These are phyloP conservation scores for Cercospora canescens DNA, from an alignment of 2,329 filamentous ascomycete species.

Conservation along the genomic window DNA sequence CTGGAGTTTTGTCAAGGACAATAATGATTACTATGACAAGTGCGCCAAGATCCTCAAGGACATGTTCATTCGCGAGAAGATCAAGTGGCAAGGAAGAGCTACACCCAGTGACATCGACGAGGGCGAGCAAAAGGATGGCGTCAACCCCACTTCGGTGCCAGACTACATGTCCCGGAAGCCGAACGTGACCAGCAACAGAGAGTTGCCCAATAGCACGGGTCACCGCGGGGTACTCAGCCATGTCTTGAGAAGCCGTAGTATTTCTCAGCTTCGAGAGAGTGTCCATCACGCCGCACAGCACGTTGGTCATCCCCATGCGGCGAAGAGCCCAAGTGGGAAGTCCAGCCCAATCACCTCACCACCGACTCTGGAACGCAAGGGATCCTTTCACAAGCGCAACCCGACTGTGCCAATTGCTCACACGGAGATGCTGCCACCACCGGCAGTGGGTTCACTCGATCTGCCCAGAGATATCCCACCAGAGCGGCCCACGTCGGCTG, in stretches of 20 bases:
- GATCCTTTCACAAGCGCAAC: constrained; percentile 14
- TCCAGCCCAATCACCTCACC: constrained; percentile 46
- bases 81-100: constrained; percentile 52
- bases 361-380: constrained; percentile 41
- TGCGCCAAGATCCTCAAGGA: constrained; percentile 82
- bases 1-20: constrained; percentile 99
- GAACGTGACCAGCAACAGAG: constrained; percentile 28
- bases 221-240: constrained; percentile 54
- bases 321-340: constrained; percentile 29
- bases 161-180: constrained; percentile 35
- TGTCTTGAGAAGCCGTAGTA: constrained; percentile 65
- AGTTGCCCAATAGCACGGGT: constrained; percentile 18
- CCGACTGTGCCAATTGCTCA: constrained; percentile 25
- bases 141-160: constrained; percentile 16
- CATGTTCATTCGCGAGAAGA: constrained; percentile 81
- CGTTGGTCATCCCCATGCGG: constrained; percentile 26
- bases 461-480: constrained; percentile 7
- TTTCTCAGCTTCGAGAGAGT: constrained; percentile 57
- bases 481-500: constrained; percentile 19
- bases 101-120: constrained; percentile 32
- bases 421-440: constrained; percentile 34
- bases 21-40: constrained; percentile 96
- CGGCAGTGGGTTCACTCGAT: constrained; percentile 26
- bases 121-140: constrained; percentile 15
- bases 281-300: constrained; percentile 30